Conservation (phyloP, 2,329 filamentous ascomycete species). For the Fusarium chuoi region DNA sequence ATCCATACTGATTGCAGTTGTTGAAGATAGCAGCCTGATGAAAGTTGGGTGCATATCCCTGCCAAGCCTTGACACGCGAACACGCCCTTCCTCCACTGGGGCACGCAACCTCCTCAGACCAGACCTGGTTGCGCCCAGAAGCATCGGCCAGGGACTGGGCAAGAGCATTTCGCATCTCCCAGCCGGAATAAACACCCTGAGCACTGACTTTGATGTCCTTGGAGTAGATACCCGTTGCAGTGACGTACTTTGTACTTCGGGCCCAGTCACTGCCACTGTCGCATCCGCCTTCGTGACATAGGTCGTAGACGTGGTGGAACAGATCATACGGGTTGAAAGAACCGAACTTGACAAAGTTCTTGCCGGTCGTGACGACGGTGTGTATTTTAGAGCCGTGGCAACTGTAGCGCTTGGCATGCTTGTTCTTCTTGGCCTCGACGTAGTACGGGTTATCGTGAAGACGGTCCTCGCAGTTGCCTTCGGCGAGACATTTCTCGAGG, state of each 20-base stretch:
- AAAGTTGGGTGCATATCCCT: background rate
- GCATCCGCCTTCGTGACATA: background rate
- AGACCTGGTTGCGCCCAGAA: background rate
- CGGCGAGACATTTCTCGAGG: background rate
- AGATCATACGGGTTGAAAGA: background rate
- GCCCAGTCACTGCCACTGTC: background rate
- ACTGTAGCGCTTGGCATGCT: background rate
- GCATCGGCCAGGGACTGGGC: background rate
- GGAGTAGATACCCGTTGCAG: background rate
- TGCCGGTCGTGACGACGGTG: background rate
- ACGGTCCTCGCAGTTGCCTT: background rate
- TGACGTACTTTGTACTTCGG: background rate
- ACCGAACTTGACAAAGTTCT: background rate
- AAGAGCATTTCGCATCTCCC: background rate
- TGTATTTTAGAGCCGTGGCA: background rate
- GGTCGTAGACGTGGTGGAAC: background rate
- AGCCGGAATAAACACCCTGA: background rate
- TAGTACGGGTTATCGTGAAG: background rate
- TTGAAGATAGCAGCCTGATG: background rate
- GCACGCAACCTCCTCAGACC: background rate
- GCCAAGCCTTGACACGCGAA: background rate
- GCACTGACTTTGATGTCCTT: background rate
- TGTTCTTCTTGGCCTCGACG: background rate
- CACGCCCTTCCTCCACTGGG: background rate
- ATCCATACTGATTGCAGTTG: background rate